phyloP scores from a whole-genome alignment of 257 asterid genomes.

The Cordia subcordata region DNA sequence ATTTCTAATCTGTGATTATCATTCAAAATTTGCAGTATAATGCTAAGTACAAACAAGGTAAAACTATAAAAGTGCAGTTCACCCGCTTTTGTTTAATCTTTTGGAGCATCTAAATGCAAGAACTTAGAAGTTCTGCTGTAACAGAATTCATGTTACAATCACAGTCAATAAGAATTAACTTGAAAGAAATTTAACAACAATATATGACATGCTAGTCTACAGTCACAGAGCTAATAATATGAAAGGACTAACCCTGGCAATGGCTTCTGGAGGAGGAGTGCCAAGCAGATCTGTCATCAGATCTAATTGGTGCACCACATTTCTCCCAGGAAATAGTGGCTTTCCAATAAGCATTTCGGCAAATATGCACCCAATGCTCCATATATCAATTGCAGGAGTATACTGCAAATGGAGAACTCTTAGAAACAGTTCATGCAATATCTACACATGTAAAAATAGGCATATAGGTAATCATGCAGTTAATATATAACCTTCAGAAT shows the following conservation, averaged over 20 bases:
- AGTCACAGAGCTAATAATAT: background rate
- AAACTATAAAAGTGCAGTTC: background rate
- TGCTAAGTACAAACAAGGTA: background rate
- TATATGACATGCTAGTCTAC: background rate
- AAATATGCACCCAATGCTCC: constrained; percentile 97
- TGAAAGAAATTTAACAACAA: background rate
- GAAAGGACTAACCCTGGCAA: constrained; percentile 63
- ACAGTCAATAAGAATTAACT: background rate
- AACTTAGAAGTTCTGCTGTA: too few relatives aligned
- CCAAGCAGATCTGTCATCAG: constrained; percentile 93
- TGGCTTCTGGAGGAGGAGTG: constrained; percentile 82
- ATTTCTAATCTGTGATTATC: constrained; percentile 83
- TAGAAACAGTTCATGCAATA: constrained; percentile 6
- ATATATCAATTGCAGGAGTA: constrained; percentile 92
- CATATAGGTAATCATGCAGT: background rate
- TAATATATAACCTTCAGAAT: background rate
- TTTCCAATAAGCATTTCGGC: constrained; percentile 87
- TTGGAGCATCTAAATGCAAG: background rate
- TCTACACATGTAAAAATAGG: background rate
- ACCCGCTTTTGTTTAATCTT: background rate
- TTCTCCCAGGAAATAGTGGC: constrained; percentile 92
- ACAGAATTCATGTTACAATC: too few relatives aligned
- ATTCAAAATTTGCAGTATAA: background rate
- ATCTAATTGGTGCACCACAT: constrained; percentile 88
- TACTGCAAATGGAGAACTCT: constrained; percentile 49